Conservation (phyloP, 2,329 filamentous ascomycete species). For the Exophiala calicioides region DNA sequence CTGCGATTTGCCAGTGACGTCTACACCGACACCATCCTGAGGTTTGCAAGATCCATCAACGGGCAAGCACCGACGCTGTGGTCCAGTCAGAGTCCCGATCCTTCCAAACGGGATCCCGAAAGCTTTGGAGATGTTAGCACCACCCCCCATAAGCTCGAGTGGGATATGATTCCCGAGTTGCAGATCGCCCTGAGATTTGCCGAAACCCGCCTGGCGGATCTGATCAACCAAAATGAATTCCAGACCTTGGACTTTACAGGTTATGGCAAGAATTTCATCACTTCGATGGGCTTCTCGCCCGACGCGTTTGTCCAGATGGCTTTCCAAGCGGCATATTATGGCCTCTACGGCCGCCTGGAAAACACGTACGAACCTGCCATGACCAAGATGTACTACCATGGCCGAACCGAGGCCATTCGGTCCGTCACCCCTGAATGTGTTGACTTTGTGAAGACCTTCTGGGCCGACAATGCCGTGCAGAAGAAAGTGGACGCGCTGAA, state of each 20-base stretch:
- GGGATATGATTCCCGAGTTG: slow-evolving; percentile 94
- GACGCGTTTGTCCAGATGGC: slow-evolving; percentile 99
- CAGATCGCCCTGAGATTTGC: slow-evolving; percentile 90
- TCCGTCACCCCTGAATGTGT: slow-evolving; percentile 73
- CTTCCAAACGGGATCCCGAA: slow-evolving; percentile 83
- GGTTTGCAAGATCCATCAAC: slow-evolving; percentile 94
- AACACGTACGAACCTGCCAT: slow-evolving; percentile 98
- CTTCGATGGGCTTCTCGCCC: slow-evolving; percentile 91
- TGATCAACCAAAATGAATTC: slow-evolving; percentile 97
- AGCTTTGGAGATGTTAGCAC: slow-evolving; percentile 93
- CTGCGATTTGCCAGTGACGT: slow-evolving; percentile 93
- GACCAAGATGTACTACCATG: slow-evolving; percentile 93
- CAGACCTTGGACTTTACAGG: slow-evolving; percentile 82
- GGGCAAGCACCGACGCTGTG: slow-evolving; percentile 88
- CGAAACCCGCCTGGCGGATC: slow-evolving; percentile 87
- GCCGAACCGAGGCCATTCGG: slow-evolving; percentile 89
- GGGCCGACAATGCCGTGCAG: slow-evolving; percentile 81
- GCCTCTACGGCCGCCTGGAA: slow-evolving; percentile 88
- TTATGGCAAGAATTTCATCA: slow-evolving; percentile 98
- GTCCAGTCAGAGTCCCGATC: slow-evolving; percentile 87
- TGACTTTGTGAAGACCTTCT: slow-evolving; percentile 91
- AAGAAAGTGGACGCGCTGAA: slow-evolving; percentile 83
- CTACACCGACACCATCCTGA: slow-evolving; percentile 95
- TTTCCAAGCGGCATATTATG: slow-evolving; percentile 97
- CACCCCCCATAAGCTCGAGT: slow-evolving; percentile 92